Percentiles rank a stretch among this genome's conserved stretches.
phyloP scores from a whole-genome alignment of 1,284 basidiomycete genomes.

The Ganoderma meredithae region DNA sequence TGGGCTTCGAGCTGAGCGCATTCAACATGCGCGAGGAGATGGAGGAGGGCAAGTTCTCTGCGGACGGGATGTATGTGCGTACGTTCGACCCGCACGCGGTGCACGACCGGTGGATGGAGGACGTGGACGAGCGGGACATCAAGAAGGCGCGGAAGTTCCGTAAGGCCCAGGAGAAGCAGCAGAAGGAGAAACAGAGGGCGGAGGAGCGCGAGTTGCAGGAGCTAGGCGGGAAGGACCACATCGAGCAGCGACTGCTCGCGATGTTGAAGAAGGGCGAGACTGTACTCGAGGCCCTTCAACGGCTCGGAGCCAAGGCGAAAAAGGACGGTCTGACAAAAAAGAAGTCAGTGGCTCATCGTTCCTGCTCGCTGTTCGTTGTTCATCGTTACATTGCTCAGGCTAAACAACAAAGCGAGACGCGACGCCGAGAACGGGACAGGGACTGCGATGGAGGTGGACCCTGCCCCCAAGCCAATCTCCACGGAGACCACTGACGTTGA shows the following conservation, averaged over 20 bases:
- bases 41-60: slow-evolving; percentile 95
- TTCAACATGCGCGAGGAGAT: slow-evolving; percentile 99
- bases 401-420: slow-evolving; percentile 47
- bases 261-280: slow-evolving; percentile 91
- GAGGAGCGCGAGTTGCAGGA: slow-evolving; percentile 74
- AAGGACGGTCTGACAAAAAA: slow-evolving; percentile 54
- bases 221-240: slow-evolving; percentile 69
- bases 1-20: slow-evolving; percentile 93
- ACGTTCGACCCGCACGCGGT: slow-evolving; percentile 91
- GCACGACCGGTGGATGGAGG: slow-evolving; percentile 97
- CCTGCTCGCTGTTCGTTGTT: background rate
- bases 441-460: slow-evolving; percentile 58
- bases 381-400: slow-evolving; percentile 23
- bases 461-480: slow-evolving; percentile 39
- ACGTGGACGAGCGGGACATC: slow-evolving; percentile 86
- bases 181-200: slow-evolving; percentile 74
- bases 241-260: slow-evolving; percentile 75
- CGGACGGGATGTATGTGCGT: slow-evolving; percentile 89
- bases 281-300: slow-evolving; percentile 88
- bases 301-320: slow-evolving; percentile 80
- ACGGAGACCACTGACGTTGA: slow-evolving; percentile 65
- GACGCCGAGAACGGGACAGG: slow-evolving; percentile 34
- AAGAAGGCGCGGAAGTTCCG: slow-evolving; percentile 80
- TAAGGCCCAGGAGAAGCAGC: slow-evolving; percentile 71
- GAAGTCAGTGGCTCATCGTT: slow-evolving; percentile 33